These are phyloP conservation scores for Stephania cephalantha DNA, from an alignment of 164 flowering plant genomes.

Conservation along the genomic window DNA sequence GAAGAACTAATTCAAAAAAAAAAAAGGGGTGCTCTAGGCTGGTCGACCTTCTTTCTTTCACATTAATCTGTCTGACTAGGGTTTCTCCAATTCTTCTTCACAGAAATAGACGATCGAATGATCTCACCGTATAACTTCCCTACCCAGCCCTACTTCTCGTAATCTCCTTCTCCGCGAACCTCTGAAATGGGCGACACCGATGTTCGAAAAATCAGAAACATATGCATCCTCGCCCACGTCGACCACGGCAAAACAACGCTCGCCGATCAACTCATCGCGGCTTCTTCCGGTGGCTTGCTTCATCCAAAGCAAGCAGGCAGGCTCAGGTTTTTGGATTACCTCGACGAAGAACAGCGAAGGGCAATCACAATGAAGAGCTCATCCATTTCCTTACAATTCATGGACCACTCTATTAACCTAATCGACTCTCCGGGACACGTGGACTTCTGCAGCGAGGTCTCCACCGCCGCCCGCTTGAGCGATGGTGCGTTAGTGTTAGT, in stretches of 20 bases:
- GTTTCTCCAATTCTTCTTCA: not conserved
- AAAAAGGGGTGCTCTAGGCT: too few relatives aligned
- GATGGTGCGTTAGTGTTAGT: constrained; percentile 80
- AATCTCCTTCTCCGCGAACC: not conserved
- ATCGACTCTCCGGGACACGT: constrained; percentile 95
- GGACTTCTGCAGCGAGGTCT: constrained; percentile 93
- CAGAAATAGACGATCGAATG: too few relatives aligned
- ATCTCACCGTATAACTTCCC: too few relatives aligned
- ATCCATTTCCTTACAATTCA: constrained; percentile 51
- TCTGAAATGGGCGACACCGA: constrained; percentile 32
- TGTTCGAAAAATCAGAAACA: constrained; percentile 48
- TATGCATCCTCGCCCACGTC: constrained; percentile 90
- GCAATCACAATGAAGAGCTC: constrained; percentile 97
- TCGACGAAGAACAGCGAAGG: constrained; percentile 91
- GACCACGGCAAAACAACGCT: constrained; percentile 95
- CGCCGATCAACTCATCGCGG: constrained; percentile 77
- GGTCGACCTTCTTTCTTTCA: too few relatives aligned
- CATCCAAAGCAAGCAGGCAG: constrained; percentile 85
- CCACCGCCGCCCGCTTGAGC: constrained; percentile 83
- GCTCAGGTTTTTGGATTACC: constrained; percentile 72
- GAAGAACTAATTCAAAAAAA: too few relatives aligned
- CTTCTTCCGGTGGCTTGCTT: constrained; percentile 55
- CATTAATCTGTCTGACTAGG: not conserved
- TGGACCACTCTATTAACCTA: constrained; percentile 51
- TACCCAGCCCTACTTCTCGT: not conserved